A percentile compares a stretch with the other conserved stretches of the same genome.
Evolutionary conservation across 805 yeast species (phyloP).

Genomic region (Lachancea dasiensis): DNA sequence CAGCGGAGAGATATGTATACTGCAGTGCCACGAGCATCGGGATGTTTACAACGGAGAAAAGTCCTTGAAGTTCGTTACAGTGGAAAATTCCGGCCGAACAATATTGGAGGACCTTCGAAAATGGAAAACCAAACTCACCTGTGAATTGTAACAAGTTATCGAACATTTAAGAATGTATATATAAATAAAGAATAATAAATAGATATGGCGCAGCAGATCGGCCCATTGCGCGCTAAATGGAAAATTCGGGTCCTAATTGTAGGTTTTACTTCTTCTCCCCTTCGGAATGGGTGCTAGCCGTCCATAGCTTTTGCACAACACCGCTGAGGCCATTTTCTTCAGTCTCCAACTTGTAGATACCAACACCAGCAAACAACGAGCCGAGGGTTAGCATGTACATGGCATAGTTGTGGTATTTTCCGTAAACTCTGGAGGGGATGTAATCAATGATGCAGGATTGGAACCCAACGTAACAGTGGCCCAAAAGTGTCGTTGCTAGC

Average conservation of each 20-base stretch:
- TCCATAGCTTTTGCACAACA: slow-evolving; percentile 60
- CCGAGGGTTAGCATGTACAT: slow-evolving; percentile 66
- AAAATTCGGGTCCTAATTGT: no score
- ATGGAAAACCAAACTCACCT: slow-evolving; percentile 18
- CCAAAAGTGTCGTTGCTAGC: slow-evolving; percentile 57
- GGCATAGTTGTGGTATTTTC: slow-evolving; percentile 65
- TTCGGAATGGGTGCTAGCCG: slow-evolving; percentile 15
- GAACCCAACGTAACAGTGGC: slow-evolving; percentile 82
- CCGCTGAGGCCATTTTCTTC: slow-evolving; percentile 73
- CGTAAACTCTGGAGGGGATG: slow-evolving; percentile 82
- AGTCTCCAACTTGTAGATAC: slow-evolving; percentile 77
- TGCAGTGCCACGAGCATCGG: slow-evolving; percentile 18
- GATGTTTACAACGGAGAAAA: slow-evolving; percentile 25
- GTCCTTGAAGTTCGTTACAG: slow-evolving; percentile 7
- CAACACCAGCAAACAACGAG: slow-evolving; percentile 62
- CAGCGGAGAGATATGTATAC: slow-evolving; percentile 11
- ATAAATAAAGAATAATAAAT: slow-evolving; percentile 3
- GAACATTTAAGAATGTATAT: slow-evolving; percentile 1
- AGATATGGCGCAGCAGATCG: no score
- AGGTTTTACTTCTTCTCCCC: slow-evolving; percentile 9
- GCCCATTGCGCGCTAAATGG: no score
- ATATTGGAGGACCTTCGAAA: slow-evolving; percentile 11
- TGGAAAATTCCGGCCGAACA: slow-evolving; percentile 6
- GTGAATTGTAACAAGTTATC: slow-evolving; percentile 10
- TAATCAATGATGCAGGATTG: slow-evolving; percentile 90